Percentiles rank a stretch among this genome's conserved stretches.
These are phyloP conservation scores for Heterobasidion parviporum DNA, from an alignment of 1,284 basidiomycete genomes.

Conservation along the genomic window DNA sequence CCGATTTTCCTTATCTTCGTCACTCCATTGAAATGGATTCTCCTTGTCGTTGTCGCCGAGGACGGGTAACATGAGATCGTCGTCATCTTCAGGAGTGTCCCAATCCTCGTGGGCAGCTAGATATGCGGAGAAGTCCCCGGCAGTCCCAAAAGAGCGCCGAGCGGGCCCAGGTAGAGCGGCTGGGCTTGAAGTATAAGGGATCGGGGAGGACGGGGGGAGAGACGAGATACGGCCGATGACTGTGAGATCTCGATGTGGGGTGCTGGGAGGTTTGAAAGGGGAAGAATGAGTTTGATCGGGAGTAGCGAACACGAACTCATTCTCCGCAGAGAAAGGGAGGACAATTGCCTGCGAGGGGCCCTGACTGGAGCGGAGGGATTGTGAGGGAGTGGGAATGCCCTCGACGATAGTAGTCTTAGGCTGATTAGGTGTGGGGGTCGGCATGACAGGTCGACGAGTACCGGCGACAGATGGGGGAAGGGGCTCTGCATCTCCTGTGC, in stretches of 20 bases:
- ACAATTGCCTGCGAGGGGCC: not conserved
- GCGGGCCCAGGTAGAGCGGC: not conserved
- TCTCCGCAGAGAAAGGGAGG: not conserved
- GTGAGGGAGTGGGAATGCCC: not conserved
- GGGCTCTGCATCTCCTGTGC: not conserved
- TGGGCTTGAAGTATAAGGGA: slow-evolving; percentile 7
- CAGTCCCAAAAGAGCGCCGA: not conserved
- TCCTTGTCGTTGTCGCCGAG: not conserved
- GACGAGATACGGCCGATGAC: not conserved
- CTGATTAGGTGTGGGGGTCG: not conserved
- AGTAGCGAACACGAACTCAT: not conserved
- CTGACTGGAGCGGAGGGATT: not conserved
- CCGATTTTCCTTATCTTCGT: not conserved
- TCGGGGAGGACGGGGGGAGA: slow-evolving; percentile 11
- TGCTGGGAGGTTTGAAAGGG: slow-evolving; percentile 2
- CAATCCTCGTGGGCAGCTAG: not conserved
- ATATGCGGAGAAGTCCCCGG: not conserved
- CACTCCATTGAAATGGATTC: not conserved
- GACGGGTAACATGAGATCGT: not conserved
- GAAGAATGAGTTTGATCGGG: slow-evolving; percentile 6
- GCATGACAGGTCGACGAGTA: not conserved
- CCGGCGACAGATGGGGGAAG: not conserved
- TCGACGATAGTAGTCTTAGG: not conserved
- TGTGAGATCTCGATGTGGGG: slow-evolving; percentile 3
- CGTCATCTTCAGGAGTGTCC: not conserved